Evolutionary conservation across 345 rosid species (phyloP).

Genomic region (Mallotus nudiflorus): DNA sequence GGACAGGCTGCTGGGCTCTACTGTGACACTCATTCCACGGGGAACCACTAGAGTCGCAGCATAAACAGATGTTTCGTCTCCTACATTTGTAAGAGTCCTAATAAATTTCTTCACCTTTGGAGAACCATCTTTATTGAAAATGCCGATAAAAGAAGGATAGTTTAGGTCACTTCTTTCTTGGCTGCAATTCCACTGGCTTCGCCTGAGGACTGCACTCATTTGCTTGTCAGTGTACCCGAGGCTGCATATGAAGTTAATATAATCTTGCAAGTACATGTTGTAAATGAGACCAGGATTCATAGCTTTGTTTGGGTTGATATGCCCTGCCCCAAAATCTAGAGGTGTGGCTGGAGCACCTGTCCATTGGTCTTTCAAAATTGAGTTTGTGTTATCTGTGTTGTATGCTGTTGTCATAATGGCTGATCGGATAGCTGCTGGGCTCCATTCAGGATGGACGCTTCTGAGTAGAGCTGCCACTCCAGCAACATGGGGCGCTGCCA

Average conservation of each 20-base stretch:
- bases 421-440: conserved; percentile 25
- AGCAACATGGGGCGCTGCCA: conserved; percentile 25
- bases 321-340: conserved; percentile 42
- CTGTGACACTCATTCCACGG: conserved; percentile 2
- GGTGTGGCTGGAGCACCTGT: conserved; percentile 34
- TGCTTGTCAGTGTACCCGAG: conserved; percentile 36
- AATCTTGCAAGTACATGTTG: conserved; percentile 39
- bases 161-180: conserved; percentile 23
- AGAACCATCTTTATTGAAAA: not conserved
- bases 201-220: conserved; percentile 37
- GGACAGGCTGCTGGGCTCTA: not conserved
- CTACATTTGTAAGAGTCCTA: conserved; percentile 22
- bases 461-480: conserved; percentile 26
- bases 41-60: conserved; percentile 11
- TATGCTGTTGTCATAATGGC: conserved; percentile 34
- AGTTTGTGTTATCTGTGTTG: conserved; percentile 26
- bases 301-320: conserved; percentile 44
- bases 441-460: conserved; percentile 24
- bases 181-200: conserved; percentile 39
- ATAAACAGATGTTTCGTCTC: conserved; percentile 10
- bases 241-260: conserved; percentile 38
- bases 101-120: conserved; percentile 4
- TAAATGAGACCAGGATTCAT: conserved; percentile 49
- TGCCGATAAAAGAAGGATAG: conserved; percentile 37
- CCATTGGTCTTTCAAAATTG: conserved; percentile 21